A percentile compares a stretch with the other conserved stretches of the same genome.
These are phyloP conservation scores for Gossypium lobatum DNA, from an alignment of 441 rosid species.

Conservation along the genomic window DNA sequence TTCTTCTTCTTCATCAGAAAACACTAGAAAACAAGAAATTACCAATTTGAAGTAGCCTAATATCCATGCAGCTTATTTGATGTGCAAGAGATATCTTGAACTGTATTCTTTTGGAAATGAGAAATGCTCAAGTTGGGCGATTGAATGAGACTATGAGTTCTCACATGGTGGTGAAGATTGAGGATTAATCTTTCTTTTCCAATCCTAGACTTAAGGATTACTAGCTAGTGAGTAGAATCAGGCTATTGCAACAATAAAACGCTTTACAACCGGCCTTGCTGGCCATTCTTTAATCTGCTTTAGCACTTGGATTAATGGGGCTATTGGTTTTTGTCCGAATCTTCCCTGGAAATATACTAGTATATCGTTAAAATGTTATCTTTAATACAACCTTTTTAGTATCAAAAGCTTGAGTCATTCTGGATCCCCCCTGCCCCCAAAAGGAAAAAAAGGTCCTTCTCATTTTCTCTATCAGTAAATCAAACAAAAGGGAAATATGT, in stretches of 20 bases:
- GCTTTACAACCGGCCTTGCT: neutral
- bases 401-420: neutral
- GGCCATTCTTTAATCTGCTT: conserved; percentile 4
- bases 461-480: conserved; percentile 2
- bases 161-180: neutral
- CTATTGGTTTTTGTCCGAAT: conserved; percentile 1
- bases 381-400: conserved; percentile 6
- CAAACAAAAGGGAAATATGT: neutral
- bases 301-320: neutral
- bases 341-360: neutral
- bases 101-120: neutral
- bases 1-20: neutral
- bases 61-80: conserved; percentile 1
- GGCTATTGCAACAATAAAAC: neutral
- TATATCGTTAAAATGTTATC: conserved; percentile 8
- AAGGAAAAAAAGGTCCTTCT: neutral
- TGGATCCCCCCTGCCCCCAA: neutral
- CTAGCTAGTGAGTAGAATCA: neutral
- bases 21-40: neutral
- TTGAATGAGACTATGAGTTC: conserved; percentile 5
- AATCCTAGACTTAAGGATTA: neutral
- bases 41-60: conserved; percentile 1
- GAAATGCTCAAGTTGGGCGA: neutral
- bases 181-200: neutral
- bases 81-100: conserved; percentile 9